Evolutionary conservation across 176 grass and related monocot genomes (phyloP).

Genomic region (Raddia guianensis): DNA sequence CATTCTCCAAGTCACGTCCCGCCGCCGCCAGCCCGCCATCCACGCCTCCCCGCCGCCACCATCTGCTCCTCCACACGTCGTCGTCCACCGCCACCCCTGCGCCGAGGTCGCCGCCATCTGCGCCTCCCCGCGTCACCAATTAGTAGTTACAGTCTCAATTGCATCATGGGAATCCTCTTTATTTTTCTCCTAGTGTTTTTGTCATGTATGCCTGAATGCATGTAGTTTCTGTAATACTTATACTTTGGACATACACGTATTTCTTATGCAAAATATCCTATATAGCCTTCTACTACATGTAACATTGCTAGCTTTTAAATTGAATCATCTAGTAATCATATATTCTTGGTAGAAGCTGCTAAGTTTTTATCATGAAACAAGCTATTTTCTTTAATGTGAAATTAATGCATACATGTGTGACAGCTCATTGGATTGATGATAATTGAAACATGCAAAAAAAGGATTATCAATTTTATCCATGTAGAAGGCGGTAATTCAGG

Average conservation of each 20-base stretch:
- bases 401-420: not conserved
- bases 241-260: not conserved
- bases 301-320: not conserved
- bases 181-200: not conserved
- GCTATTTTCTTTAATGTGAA: not conserved
- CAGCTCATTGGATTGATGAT: no score
- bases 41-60: no score
- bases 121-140: no score
- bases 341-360: not conserved
- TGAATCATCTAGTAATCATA: not conserved
- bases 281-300: not conserved
- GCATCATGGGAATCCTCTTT: not conserved
- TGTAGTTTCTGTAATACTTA: conserved; percentile 3
- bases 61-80: no score
- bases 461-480: no score
- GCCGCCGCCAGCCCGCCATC: no score
- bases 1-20: no score
- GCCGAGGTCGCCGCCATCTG: no score
- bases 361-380: conserved; percentile 3
- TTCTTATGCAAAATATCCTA: not conserved
- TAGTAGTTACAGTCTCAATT: no score
- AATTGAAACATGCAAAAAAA: no score
- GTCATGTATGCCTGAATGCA: conserved; percentile 4
- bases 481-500: no score
- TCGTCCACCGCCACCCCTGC: no score